Percentiles rank a stretch among this genome's conserved stretches.
These are phyloP conservation scores for Calonectria multiphialidica DNA, from an alignment of 2,329 filamentous ascomycete genomes.

Conservation along the genomic window DNA sequence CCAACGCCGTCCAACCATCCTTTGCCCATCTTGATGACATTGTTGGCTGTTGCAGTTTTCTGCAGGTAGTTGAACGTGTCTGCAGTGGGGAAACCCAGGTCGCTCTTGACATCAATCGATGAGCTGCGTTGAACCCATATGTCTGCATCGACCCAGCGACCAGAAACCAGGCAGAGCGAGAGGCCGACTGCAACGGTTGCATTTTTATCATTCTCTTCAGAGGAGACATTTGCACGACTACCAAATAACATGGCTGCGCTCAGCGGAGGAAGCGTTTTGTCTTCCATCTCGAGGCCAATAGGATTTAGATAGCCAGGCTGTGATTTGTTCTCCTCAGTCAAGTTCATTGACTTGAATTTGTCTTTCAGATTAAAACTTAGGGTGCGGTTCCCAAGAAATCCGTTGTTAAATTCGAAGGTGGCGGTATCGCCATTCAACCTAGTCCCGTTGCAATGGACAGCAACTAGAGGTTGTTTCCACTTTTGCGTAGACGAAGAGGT, in stretches of 20 bases:
- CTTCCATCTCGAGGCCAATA: neutral
- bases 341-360: neutral
- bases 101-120: neutral
- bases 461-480: neutral
- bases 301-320: neutral
- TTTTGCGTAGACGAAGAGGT: neutral
- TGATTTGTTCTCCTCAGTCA: neutral
- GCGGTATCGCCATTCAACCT: neutral
- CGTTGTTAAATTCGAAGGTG: neutral
- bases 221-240: neutral
- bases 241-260: neutral
- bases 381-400: neutral
- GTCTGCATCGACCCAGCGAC: neutral
- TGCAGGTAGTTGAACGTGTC: neutral
- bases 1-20: neutral
- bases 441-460: neutral
- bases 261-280: neutral
- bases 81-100: neutral
- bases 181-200: neutral
- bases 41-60: neutral
- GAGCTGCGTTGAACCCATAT: neutral
- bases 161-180: neutral
- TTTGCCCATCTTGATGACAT: neutral
- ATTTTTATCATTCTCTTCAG: neutral
- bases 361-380: neutral